Percentiles rank a stretch among this genome's conserved stretches.
Evolutionary conservation across 2,329 filamentous ascomycete species (phyloP).

Genomic region (Pseudogymnoascus sp.): DNA sequence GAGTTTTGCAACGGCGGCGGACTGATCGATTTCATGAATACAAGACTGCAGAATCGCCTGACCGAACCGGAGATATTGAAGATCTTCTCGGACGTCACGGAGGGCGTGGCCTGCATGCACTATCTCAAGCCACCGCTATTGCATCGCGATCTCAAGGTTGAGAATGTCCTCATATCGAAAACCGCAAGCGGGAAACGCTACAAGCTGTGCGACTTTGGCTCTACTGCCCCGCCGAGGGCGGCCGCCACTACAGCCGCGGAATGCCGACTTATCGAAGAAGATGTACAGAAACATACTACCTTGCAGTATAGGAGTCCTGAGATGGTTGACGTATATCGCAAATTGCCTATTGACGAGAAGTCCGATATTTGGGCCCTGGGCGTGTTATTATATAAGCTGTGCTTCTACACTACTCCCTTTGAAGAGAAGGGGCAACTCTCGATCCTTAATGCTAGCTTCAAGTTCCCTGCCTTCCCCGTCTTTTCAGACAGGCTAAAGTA

Average conservation of each 20-base stretch:
- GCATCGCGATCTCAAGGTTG: constrained; percentile 93
- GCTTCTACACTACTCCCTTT: constrained; percentile 98
- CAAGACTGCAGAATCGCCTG: constrained; percentile 85
- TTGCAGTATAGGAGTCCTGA: constrained; percentile 96
- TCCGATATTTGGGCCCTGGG: constrained; percentile 95
- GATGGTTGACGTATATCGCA: constrained; percentile 97
- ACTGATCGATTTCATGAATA: constrained; percentile 99
- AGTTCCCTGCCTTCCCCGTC: constrained; percentile 76
- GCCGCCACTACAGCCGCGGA: constrained; percentile 82
- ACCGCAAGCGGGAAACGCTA: constrained; percentile 58
- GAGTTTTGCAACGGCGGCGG: constrained; percentile 93
- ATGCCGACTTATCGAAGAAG: constrained; percentile 88
- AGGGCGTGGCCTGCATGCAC: constrained; percentile 98
- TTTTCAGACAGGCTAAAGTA: constrained; percentile 88
- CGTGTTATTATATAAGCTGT: constrained; percentile 92
- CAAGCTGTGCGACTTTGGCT: constrained; percentile 98
- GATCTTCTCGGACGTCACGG: constrained; percentile 92
- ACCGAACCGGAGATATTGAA: constrained; percentile 96
- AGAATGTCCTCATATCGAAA: constrained; percentile 84
- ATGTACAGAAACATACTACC: constrained; percentile 94
- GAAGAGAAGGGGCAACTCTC: constrained; percentile 97
- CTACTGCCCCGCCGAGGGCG: constrained; percentile 72
- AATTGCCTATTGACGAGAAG: constrained; percentile 95
- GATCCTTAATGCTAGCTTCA: constrained; percentile 91
- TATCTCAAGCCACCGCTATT: constrained; percentile 90